Conservation (phyloP, 108 stramenopile species). For the Pseudonitzschia multiseries region DNA sequence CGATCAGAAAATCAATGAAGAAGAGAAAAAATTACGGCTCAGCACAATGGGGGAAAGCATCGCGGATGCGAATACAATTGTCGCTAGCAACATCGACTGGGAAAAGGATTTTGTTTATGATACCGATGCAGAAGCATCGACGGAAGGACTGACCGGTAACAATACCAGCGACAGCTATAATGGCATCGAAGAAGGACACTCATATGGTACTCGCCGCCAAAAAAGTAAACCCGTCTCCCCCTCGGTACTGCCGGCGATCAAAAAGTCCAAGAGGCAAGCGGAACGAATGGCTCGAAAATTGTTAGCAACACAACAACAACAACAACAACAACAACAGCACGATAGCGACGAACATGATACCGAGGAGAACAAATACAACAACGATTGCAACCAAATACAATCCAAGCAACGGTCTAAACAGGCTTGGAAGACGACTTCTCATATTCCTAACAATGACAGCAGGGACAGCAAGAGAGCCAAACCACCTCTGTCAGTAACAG, state of each 20-base stretch:
- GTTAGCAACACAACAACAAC: neutral
- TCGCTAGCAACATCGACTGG: no score
- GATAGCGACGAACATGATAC: neutral
- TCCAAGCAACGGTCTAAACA: neutral
- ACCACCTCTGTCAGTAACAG: neutral
- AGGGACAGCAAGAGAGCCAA: neutral
- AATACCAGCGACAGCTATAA: no score
- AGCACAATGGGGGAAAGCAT: no score
- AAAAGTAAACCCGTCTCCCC: neutral
- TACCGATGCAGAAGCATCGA: neutral
- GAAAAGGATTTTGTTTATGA: neutral
- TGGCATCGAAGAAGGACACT: no score
- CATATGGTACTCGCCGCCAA: no score
- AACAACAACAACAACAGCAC: neutral
- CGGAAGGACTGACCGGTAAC: no score
- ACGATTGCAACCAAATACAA: neutral
- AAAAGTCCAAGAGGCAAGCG: conserved; percentile 1
- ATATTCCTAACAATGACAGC: neutral
- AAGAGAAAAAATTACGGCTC: no score
- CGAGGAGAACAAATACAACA: neutral
- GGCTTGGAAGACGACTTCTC: neutral
- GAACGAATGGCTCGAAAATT: neutral
- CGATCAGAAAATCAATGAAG: no score
- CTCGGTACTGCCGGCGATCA: neutral
- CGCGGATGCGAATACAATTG: no score